These are phyloP conservation scores for Eucommia ulmoides DNA, from an alignment of 257 asterid species.

Conservation along the genomic window DNA sequence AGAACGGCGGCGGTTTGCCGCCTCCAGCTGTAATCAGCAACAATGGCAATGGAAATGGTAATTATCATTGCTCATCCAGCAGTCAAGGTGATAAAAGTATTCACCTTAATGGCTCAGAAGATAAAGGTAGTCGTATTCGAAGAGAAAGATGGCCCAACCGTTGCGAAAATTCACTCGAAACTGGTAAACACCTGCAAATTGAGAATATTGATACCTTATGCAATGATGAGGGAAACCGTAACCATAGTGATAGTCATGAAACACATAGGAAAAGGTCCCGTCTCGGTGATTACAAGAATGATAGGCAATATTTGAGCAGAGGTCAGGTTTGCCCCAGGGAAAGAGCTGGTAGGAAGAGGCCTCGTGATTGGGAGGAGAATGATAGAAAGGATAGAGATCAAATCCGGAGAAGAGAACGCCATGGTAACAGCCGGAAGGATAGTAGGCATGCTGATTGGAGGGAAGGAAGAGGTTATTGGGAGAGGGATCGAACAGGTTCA, in stretches of 20 bases:
- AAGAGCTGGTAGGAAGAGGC: slow-evolving; percentile 57
- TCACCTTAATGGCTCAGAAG: not conserved
- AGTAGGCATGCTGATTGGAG: slow-evolving; percentile 40
- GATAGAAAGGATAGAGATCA: slow-evolving; percentile 48
- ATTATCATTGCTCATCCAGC: slow-evolving; percentile 9
- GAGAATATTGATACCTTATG: not conserved
- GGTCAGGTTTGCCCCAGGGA: slow-evolving; percentile 14
- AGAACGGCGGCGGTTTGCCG: slow-evolving; percentile 34
- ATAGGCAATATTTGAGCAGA: slow-evolving; percentile 19
- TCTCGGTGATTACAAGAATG: slow-evolving; percentile 30
- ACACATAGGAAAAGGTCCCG: slow-evolving; percentile 36
- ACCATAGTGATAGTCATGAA: slow-evolving; percentile 11
- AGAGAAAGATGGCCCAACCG: not conserved
- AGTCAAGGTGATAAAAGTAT: not conserved
- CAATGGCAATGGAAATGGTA: slow-evolving; percentile 9
- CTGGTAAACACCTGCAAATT: not conserved
- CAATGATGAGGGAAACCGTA: not conserved
- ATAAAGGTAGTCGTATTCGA: too few species aligned
- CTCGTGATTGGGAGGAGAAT: slow-evolving; percentile 41
- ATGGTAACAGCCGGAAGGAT: slow-evolving; percentile 26
- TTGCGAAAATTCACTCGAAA: not conserved
- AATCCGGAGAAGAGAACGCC: slow-evolving; percentile 37
- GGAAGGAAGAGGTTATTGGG: slow-evolving; percentile 89
- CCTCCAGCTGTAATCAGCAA: slow-evolving; percentile 3
- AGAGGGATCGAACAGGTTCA: slow-evolving; percentile 58